Evolutionary conservation across 208 protist species (phyloP).

Genomic region (Naegleria lovaniensis): DNA sequence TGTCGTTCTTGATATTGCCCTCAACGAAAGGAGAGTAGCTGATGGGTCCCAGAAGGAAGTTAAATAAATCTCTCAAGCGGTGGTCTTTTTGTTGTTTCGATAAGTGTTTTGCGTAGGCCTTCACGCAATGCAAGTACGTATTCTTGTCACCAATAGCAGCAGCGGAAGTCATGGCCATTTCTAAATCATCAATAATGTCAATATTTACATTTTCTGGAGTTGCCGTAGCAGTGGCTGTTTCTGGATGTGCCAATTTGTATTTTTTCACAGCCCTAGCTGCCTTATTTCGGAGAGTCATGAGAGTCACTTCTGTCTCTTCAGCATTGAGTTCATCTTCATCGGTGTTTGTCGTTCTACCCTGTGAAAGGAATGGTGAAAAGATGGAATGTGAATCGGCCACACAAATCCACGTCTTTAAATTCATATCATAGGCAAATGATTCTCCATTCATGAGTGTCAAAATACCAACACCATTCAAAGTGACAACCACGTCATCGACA

Average conservation of each 20-base stretch:
- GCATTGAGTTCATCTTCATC: not conserved
- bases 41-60: not conserved
- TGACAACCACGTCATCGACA: slow-evolving; percentile 7
- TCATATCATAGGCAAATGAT: not conserved
- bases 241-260: not conserved
- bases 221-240: not conserved
- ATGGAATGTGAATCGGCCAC: not conserved
- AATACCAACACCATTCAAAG: not conserved
- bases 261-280: not conserved
- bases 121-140: not conserved
- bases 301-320: not conserved
- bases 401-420: not conserved
- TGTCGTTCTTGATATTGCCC: not conserved
- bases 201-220: not conserved
- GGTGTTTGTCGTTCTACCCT: not conserved
- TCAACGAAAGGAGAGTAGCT: not conserved
- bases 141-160: not conserved
- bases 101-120: slow-evolving; percentile 14
- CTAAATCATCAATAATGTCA: slow-evolving; percentile 13
- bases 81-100: not conserved
- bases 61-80: not conserved
- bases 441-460: slow-evolving; percentile 5
- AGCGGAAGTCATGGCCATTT: not conserved
- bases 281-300: not conserved
- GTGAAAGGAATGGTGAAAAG: not conserved